Base-by-base conservation (phyloP, 495 filamentous ascomycete genomes). In the Neurospora sp. region DNA sequence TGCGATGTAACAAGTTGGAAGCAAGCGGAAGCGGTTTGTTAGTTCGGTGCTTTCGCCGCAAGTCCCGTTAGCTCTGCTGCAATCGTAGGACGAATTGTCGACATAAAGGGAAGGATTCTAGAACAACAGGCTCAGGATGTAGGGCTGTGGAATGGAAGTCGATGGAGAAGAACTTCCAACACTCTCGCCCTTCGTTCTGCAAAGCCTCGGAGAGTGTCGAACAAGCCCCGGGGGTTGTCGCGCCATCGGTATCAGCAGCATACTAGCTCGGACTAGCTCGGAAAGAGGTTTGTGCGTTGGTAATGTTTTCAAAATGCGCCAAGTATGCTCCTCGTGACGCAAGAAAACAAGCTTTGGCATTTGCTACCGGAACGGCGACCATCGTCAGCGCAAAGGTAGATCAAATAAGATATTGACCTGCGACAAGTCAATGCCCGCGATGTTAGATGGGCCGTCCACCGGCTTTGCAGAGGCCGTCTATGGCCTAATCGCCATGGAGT, bases 1-100 rank as follows among this genome's bases (percentile, higher is more conserved):
- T 77, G 79, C 78, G 78, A 79, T 81, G 78, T 75, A 79, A 80
- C 79, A 48, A 41, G 70, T 72, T 69, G 70, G 77, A 70, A 73
- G 74, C 70, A 66, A 31, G 54, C 14, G 54, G 54, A 66, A 37
- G 54, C 27, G 54, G 54, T 35, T 16, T 66, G 54, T 37, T 16
- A 35, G 54, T 66, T 66, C 54, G 54, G 27, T 66, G 54, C 0
- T 31, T 9, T 66, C 11, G 71, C 35, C 44, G 31, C 10, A 69
- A 46, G 6, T 31, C 16, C 27, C 31, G 23, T 46, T 35, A 18
- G 16, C 71, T 66, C 54, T 18, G 31, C 11, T 20, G 38, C 31
- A 59, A 38, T 46, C 16, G 71, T 20, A 54, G 35, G 31, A 69
- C 39, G 31, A 48, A 54, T 70, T 16, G 39, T 37, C 20, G 44